Base-by-base conservation (phyloP, 2,329 filamentous ascomycete species). In the Colletotrichum incanum region DNA sequence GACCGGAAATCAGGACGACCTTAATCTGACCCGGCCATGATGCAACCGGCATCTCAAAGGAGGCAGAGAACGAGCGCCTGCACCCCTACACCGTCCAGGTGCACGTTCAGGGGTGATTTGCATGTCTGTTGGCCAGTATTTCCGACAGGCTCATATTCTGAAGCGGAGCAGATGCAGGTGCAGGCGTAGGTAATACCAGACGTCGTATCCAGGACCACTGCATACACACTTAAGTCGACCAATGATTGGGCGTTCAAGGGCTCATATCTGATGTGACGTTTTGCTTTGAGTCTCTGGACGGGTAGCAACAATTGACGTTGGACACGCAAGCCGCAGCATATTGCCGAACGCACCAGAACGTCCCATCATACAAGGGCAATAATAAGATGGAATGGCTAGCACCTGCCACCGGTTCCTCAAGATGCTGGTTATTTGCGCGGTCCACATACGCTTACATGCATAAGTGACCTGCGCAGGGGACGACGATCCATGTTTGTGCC, bases 1-100 rank as follows among this genome's bases (percentile, higher is more conserved):
- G 31, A 61, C 55, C 28, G 18, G 63, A 56, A 28, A 62, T 61
- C 37, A 49, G 63, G 31, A 67, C 28, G 56, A 52, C 50, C 58
- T 47, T 68, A 26, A 20, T 39, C 41, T 52, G 37, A 31, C 58
- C 16, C 65, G 47, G 31, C 28, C n/a, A 37, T 34, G 56, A 63
- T 56, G 50, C 68, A 56, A 34, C 47, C 41, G 39, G 45, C 9
- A 43, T 43, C 39, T 23, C 23, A 23, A 49, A 62, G 23, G 43
- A 37, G 16, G 47, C 7, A 59, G 52, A 20, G 50, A 26, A 31
- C 26, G 16, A 20, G 49, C 39, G 49, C 37, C 12, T 64, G 26
- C 26, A 43, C 49, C 20, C 61, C 16, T 64, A 37, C 20, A 28
- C 47, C 34, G 34, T 23, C 34, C 41, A 43, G 39, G 37, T 43